Evolutionary conservation across 495 filamentous ascomycete species (phyloP).

Genomic region (Amorphotheca resinae): DNA sequence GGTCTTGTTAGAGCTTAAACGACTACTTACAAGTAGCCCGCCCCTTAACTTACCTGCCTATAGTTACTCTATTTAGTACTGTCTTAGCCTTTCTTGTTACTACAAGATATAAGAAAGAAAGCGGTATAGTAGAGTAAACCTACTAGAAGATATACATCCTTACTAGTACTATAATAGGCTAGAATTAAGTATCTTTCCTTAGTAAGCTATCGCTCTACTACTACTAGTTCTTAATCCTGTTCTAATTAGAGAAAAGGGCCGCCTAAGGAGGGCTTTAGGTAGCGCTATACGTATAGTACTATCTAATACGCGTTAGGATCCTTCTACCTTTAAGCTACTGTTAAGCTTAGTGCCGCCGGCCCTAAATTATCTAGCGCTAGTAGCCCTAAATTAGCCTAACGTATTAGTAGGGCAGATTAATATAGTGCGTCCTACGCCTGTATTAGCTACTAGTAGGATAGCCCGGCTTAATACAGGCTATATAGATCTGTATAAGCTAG

Average conservation of each 20-base stretch:
- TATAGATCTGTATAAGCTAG: background rate
- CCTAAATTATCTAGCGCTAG: too few species aligned
- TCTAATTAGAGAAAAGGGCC: background rate
- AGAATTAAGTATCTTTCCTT: background rate
- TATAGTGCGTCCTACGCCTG: too few species aligned
- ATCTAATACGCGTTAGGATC: background rate
- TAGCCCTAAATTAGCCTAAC: background rate
- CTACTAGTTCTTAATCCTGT: background rate
- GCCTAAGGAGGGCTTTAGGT: background rate
- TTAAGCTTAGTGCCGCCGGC: too few species aligned
- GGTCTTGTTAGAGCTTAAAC: background rate
- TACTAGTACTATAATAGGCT: background rate
- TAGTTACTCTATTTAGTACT: background rate
- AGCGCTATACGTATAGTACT: background rate
- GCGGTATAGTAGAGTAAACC: background rate
- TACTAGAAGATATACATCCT: too few species aligned
- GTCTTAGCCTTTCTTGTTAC: background rate
- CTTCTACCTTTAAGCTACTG: background rate
- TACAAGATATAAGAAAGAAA: background rate
- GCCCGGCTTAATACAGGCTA: too few species aligned
- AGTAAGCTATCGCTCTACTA: too few species aligned
- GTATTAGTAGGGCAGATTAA: too few species aligned
- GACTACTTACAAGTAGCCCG: background rate
- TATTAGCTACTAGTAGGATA: too few species aligned
- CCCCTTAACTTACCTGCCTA: background rate